phyloP scores from a whole-genome alignment of 345 rosid species.

The Citrus reticulata region DNA sequence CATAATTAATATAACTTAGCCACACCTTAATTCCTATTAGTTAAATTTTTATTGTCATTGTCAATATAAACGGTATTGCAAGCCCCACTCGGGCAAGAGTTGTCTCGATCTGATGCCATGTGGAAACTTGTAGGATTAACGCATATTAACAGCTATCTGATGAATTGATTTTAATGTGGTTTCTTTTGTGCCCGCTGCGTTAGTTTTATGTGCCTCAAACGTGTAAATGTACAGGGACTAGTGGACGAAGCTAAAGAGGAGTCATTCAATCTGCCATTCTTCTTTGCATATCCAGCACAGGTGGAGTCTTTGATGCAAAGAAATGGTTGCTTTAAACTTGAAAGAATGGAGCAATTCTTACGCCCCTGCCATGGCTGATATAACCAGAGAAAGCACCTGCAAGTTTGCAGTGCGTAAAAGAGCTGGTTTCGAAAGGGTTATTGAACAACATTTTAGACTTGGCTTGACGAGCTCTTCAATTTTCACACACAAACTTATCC shows the following conservation, averaged over 20 bases:
- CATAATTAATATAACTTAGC: too few species aligned
- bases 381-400: background rate
- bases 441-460: background rate
- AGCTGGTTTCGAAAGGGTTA: slow-evolving; percentile 2
- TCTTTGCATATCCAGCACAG: background rate
- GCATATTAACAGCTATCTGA: background rate
- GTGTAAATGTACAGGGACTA: background rate
- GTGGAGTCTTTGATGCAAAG: background rate
- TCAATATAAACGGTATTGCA: too few species aligned
- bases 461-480: background rate
- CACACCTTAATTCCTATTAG: too few species aligned
- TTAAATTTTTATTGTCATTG: too few species aligned
- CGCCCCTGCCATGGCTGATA: too few species aligned
- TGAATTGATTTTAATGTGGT: too few species aligned
- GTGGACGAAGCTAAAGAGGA: background rate
- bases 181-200: background rate
- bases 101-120: too few species aligned
- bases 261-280: slow-evolving; percentile 8
- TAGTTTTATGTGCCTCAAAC: background rate
- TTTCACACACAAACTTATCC: background rate
- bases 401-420: background rate
- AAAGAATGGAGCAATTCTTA: background rate
- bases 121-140: too few species aligned
- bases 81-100: too few species aligned
- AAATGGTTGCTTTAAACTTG: background rate